Evolutionary conservation across 179 eudicot species (phyloP).

Genomic region (Heliamphora pulchella): DNA sequence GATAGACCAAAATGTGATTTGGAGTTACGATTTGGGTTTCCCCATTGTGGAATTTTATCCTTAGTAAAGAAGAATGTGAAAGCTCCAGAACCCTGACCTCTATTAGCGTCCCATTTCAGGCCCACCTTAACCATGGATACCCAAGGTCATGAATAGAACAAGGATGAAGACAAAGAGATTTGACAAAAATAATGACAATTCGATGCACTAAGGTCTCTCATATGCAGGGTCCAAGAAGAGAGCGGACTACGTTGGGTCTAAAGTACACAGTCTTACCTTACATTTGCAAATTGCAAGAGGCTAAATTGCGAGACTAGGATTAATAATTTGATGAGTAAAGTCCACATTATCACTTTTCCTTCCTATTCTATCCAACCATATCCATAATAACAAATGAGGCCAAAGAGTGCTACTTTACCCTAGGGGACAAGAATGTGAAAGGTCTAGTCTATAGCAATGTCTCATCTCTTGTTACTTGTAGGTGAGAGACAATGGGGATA

Average conservation of each 20-base stretch:
- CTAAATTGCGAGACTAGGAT: no score
- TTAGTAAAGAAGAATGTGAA: constrained; percentile 17
- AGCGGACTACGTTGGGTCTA: neutral
- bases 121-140: neutral
- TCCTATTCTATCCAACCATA: no score
- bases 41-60: neutral
- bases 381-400: no score
- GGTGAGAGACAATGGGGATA: neutral
- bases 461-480: constrained; percentile 10
- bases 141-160: no score
- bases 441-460: neutral
- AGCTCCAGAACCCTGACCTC: constrained; percentile 12
- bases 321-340: no score
- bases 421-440: constrained; percentile 17
- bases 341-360: no score
- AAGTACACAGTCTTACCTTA: neutral
- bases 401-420: neutral
- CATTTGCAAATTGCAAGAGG: no score
- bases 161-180: no score
- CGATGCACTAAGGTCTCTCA: neutral
- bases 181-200: no score
- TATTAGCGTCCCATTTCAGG: constrained; percentile 11
- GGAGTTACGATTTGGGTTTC: neutral
- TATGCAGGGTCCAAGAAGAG: neutral
- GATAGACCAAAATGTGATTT: neutral